Percentiles rank a stretch among this genome's conserved stretches.
phyloP scores from a whole-genome alignment of 78 protist genomes.

The Parvularia atlantis region DNA sequence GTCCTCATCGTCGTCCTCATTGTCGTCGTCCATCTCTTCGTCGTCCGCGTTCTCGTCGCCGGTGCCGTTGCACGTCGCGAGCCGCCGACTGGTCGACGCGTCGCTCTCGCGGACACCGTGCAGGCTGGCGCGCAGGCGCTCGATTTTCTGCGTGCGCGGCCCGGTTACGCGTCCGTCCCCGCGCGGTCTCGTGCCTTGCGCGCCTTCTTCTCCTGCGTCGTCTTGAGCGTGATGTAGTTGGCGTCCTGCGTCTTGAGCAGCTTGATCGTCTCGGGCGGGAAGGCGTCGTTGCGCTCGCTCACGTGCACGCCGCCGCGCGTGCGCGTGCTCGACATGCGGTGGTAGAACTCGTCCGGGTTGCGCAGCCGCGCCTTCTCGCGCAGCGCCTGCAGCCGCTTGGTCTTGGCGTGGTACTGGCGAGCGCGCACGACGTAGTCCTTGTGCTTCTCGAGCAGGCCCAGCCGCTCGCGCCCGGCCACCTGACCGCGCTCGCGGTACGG shows the following conservation, averaged over 20 bases:
- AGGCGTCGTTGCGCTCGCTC: background rate
- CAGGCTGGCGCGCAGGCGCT: too few species aligned
- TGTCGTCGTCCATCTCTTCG: background rate
- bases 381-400: background rate
- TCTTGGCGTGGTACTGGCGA: conserved; percentile 1
- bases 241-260: conserved; percentile 5
- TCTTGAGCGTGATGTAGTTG: too few species aligned
- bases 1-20: background rate
- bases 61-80: background rate
- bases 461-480: conserved; percentile 20
- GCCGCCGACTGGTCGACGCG: too few species aligned
- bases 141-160: too few species aligned
- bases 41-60: background rate
- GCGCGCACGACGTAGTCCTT: conserved; percentile 64
- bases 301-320: background rate
- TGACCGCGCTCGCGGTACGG: conserved; percentile 58
- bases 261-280: background rate
- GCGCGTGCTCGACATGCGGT: background rate
- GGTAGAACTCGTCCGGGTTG: conserved; percentile 24
- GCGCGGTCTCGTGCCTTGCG: too few species aligned
- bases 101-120: too few species aligned
- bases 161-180: too few species aligned
- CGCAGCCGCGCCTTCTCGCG: background rate
- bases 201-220: too few species aligned
- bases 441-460: conserved; percentile 68